These are phyloP conservation scores for Cyclotella cryptica DNA, from an alignment of 108 stramenopile genomes.

Conservation along the genomic window DNA sequence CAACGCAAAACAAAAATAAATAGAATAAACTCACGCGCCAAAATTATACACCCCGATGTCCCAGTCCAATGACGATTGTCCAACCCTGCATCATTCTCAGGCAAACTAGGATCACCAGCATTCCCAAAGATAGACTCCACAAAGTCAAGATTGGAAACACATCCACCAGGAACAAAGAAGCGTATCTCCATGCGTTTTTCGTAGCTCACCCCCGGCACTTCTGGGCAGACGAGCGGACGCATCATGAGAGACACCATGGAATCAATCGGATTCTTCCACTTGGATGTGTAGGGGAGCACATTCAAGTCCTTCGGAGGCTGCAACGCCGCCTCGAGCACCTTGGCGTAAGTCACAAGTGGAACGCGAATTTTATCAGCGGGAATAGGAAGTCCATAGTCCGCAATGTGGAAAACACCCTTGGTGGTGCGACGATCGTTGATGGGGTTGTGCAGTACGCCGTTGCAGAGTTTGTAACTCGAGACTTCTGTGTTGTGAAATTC, in stretches of 20 bases:
- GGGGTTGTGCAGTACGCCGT: constrained; percentile 64
- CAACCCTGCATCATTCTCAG: constrained; percentile 64
- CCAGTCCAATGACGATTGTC: constrained; percentile 66
- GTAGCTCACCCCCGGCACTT: constrained; percentile 56
- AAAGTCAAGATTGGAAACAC: constrained; percentile 66
- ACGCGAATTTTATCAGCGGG: constrained; percentile 70
- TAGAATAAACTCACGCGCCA: constrained; percentile 35
- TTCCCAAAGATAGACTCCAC: constrained; percentile 65
- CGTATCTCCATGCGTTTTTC: constrained; percentile 67
- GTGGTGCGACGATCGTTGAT: constrained; percentile 65
- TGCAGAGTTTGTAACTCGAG: constrained; percentile 52
- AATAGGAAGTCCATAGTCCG: constrained; percentile 64
- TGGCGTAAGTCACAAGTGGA: constrained; percentile 58
- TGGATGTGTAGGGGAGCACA: constrained; percentile 57
- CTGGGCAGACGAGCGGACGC: constrained; percentile 63
- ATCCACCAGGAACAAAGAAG: constrained; percentile 66
- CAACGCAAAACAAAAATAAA: background rate
- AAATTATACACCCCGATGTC: constrained; percentile 64
- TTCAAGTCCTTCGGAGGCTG: constrained; percentile 61
- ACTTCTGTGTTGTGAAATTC: constrained; percentile 62
- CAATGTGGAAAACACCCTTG: constrained; percentile 64
- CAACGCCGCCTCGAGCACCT: constrained; percentile 59
- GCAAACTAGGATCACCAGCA: constrained; percentile 61
- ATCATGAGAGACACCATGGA: constrained; percentile 63
- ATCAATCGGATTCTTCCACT: constrained; percentile 57